phyloP scores from a whole-genome alignment of 2,329 filamentous ascomycete genomes.

The Tolypocladium amazonense region DNA sequence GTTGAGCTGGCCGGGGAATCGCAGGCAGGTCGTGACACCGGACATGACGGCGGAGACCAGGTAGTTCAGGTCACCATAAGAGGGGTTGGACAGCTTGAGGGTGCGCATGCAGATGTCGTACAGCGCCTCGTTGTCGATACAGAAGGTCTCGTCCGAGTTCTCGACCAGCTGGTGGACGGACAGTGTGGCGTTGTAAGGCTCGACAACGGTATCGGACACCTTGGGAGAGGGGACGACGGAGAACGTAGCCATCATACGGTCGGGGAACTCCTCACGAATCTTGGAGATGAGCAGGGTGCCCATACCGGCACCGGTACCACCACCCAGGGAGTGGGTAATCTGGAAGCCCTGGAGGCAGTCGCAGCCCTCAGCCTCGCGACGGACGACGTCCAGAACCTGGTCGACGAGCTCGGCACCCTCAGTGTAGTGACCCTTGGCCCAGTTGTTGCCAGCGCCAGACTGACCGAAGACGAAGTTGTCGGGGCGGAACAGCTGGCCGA shows the following conservation, averaged over 20 bases:
- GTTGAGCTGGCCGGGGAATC: conserved; percentile 99
- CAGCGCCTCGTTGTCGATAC: conserved; percentile 99
- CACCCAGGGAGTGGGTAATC: conserved; percentile 99
- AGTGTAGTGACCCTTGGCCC: conserved; percentile 99
- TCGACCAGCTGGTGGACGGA: conserved; percentile 98
- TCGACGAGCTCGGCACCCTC: conserved; percentile 99
- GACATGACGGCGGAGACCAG: conserved; percentile 99
- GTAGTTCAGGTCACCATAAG: conserved; percentile 98
- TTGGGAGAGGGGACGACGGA: conserved; percentile 98
- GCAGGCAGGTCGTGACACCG: conserved; percentile 94
- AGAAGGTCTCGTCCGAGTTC: conserved; percentile 99
- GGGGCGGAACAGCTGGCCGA: conserved; percentile 97
- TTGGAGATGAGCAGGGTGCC: conserved; percentile 99
- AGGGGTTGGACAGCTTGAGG: conserved; percentile 96
- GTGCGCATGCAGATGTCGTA: conserved; percentile 99
- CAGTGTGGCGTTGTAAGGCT: conserved; percentile 99
- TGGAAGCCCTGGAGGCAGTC: conserved; percentile 99
- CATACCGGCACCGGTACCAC: conserved; percentile 99
- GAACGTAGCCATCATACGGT: conserved; percentile 99
- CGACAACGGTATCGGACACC: conserved; percentile 98
- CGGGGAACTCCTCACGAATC: conserved; percentile 99
- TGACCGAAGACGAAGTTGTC: conserved; percentile 99
- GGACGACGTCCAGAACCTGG: conserved; percentile 95
- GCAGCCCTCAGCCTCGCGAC: conserved; percentile 96
- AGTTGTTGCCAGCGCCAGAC: conserved; percentile 99